Conservation (phyloP, 768 basidiomycete species). For the Tylopilus balloui region DNA sequence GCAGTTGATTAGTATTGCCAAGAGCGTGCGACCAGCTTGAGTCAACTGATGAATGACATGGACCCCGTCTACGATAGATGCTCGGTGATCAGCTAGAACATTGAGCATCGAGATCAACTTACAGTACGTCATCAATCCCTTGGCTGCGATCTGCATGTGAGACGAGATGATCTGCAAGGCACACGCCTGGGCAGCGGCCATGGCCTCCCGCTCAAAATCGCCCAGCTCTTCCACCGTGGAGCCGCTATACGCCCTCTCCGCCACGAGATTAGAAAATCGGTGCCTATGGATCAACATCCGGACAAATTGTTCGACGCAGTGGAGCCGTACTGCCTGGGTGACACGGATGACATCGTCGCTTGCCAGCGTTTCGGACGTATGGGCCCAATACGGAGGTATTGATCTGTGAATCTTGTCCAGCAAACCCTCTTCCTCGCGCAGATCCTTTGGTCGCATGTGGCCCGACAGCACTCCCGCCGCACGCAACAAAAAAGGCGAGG, state of each 20-base stretch:
- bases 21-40: constrained; percentile 86
- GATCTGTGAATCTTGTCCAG: constrained; percentile 74
- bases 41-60: constrained; percentile 95
- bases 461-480: constrained; percentile 68
- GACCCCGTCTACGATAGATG: constrained; percentile 64
- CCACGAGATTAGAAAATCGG: constrained; percentile 73
- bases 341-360: constrained; percentile 85
- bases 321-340: constrained; percentile 82
- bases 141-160: constrained; percentile 80
- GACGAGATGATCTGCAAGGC: constrained; percentile 80
- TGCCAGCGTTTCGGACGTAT: constrained; percentile 73
- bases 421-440: constrained; percentile 75
- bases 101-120: constrained; percentile 31
- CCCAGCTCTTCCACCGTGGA: constrained; percentile 49
- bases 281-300: constrained; percentile 87
- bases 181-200: constrained; percentile 69
- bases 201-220: constrained; percentile 73
- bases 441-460: constrained; percentile 53
- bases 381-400: constrained; percentile 75
- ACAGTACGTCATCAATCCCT: constrained; percentile 95
- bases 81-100: constrained; percentile 10
- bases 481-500: constrained; percentile 72
- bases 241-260: constrained; percentile 53
- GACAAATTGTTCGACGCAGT: constrained; percentile 85
- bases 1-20: constrained; percentile 84